phyloP scores from a whole-genome alignment of 2,329 filamentous ascomycete species.

The Phialophora macrospora region DNA sequence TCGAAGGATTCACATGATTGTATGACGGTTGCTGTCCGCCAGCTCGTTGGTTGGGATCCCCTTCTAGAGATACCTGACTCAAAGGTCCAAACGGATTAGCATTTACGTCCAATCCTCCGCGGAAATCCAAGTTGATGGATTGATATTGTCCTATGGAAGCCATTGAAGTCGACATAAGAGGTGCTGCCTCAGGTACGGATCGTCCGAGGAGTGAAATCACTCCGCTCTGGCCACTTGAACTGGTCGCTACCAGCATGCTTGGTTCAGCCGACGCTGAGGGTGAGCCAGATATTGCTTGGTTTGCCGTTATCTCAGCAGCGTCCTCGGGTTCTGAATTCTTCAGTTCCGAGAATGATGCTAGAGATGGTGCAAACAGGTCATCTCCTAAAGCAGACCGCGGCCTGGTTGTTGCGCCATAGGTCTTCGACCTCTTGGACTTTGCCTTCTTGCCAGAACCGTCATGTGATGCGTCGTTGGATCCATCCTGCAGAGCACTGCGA shows the following conservation, averaged over 20 bases:
- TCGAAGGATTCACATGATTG: background rate
- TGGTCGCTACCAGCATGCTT: conserved; percentile 1
- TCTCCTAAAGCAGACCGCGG: conserved; percentile 14
- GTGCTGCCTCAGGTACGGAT: conserved; percentile 19
- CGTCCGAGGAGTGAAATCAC: conserved; percentile 17
- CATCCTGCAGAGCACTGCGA: conserved; percentile 23
- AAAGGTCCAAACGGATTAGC: conserved; percentile 38
- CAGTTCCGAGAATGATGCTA: background rate
- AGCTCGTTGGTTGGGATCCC: conserved; percentile 16
- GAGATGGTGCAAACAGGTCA: conserved; percentile 24
- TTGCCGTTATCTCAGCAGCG: background rate
- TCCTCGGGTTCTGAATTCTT: background rate
- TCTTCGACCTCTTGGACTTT: conserved; percentile 29
- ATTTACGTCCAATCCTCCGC: conserved; percentile 32
- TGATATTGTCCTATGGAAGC: conserved; percentile 38
- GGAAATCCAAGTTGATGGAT: conserved; percentile 37
- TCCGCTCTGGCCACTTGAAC: conserved; percentile 6
- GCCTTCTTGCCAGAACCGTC: conserved; percentile 9
- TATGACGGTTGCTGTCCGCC: conserved; percentile 11
- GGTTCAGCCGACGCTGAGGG: background rate
- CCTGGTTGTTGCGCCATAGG: conserved; percentile 27
- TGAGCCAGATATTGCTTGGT: conserved; percentile 1
- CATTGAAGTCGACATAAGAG: conserved; percentile 29
- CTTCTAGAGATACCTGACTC: conserved; percentile 34
- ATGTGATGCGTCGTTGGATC: background rate